phyloP scores from a whole-genome alignment of 1,284 basidiomycete genomes.

The Apiotrichum siamense region DNA sequence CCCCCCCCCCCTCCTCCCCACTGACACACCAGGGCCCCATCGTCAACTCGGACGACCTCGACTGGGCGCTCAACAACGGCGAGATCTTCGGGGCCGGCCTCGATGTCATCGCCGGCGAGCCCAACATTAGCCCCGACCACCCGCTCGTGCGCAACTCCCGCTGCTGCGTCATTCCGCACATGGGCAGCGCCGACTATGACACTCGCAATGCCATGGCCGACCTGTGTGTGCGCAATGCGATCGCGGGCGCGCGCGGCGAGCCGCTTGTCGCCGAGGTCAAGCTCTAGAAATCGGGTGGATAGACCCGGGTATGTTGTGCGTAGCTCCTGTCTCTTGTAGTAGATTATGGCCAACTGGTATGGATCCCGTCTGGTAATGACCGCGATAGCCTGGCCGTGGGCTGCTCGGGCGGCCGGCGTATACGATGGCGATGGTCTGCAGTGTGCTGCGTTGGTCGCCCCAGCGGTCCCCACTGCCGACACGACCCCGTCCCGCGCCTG shows the following conservation, averaged over 20 bases:
- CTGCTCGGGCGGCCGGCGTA: too few relatives aligned
- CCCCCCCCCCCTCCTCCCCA: too few relatives aligned
- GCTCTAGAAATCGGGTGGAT: constrained; percentile 12
- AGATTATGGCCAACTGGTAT: too few relatives aligned
- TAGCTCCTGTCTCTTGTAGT: too few relatives aligned
- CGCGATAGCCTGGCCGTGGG: too few relatives aligned
- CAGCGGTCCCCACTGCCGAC: too few relatives aligned
- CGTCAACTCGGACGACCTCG: constrained; percentile 82
- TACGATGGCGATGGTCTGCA: too few relatives aligned
- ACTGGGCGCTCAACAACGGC: constrained; percentile 64
- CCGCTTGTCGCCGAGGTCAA: constrained; percentile 37
- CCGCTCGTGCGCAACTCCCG: constrained; percentile 59
- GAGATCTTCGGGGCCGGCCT: constrained; percentile 87
- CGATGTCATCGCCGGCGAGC: constrained; percentile 92
- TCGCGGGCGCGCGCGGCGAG: constrained; percentile 31
- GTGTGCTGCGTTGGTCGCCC: too few relatives aligned
- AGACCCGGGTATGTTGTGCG: background rate
- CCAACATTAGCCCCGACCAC: constrained; percentile 66
- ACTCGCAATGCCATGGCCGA: constrained; percentile 76
- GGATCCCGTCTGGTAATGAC: too few relatives aligned
- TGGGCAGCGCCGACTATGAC: constrained; percentile 74
- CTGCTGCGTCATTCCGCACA: constrained; percentile 70
- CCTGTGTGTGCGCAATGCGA: constrained; percentile 49
- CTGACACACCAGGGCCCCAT: constrained; percentile 52
- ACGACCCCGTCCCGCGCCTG: too few relatives aligned